These are phyloP conservation scores for Phytopythium chamaehyphon DNA, from an alignment of 352 stramenopile species.

Conservation along the genomic window DNA sequence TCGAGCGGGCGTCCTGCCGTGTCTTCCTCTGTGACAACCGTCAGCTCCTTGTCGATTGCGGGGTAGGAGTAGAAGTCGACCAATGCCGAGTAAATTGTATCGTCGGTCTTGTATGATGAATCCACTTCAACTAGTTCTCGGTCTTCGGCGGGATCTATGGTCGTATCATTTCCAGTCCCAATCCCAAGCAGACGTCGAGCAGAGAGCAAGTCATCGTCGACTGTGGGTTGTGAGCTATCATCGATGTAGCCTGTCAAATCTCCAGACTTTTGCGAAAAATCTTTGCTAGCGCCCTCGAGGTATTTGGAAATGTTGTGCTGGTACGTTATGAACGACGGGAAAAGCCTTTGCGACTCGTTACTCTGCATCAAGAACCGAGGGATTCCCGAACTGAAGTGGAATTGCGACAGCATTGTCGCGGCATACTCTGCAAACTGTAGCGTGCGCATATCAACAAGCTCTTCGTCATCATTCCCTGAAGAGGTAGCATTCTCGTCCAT, in stretches of 20 bases:
- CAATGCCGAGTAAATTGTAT: constrained; percentile 24
- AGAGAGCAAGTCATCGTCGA: background rate
- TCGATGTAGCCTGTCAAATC: background rate
- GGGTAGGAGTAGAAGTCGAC: constrained; percentile 46
- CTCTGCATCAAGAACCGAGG: constrained; percentile 26
- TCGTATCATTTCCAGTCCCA: too few species aligned
- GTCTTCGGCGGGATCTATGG: too few species aligned
- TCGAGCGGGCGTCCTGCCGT: background rate
- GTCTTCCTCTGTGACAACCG: constrained; percentile 3
- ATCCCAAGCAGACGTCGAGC: too few species aligned
- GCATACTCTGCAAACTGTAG: constrained; percentile 19
- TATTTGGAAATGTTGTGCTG: constrained; percentile 1
- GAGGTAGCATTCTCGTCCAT: too few species aligned
- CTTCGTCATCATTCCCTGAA: background rate
- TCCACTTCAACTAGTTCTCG: constrained; percentile 5
- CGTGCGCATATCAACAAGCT: constrained; percentile 15
- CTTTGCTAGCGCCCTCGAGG: background rate
- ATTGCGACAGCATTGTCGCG: constrained; percentile 32
- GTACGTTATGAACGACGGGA: constrained; percentile 32
- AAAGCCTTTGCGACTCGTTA: constrained; percentile 21
- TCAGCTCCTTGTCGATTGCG: constrained; percentile 16
- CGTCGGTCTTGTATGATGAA: background rate
- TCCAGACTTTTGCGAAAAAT: background rate
- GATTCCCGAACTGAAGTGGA: constrained; percentile 53
- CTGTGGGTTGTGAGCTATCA: background rate